Conservation (phyloP, 192 early-diverging fungal species). For the Tieghemiomyces parasiticus region DNA sequence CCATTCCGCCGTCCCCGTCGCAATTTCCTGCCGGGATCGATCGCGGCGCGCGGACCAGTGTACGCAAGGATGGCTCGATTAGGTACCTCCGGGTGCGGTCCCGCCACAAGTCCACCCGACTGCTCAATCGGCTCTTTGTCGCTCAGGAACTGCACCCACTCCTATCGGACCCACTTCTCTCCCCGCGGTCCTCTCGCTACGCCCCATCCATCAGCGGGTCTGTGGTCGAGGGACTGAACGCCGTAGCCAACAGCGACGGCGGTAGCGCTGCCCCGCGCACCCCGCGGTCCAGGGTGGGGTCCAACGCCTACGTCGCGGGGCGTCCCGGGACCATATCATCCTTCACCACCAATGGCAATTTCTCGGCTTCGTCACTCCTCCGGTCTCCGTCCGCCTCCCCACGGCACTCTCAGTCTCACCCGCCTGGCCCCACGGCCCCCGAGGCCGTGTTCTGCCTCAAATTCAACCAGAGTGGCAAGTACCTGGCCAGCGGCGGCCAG, state of each 20-base stretch:
- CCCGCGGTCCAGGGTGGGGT: constrained; percentile 14
- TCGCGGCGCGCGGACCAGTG: not conserved
- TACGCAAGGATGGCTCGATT: constrained; percentile 6
- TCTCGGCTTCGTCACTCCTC: not conserved
- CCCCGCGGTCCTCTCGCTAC: constrained; percentile 1
- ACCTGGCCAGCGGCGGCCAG: constrained; percentile 69
- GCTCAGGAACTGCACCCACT: constrained; percentile 26
- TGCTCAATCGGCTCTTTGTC: constrained; percentile 28
- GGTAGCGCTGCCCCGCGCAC: not conserved
- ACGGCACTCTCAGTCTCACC: not conserved
- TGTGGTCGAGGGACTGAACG: not conserved
- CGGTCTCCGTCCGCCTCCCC: not conserved
- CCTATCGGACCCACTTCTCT: constrained; percentile 14
- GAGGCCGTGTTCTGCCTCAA: constrained; percentile 56
- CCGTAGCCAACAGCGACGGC: not conserved
- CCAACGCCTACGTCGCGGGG: not conserved
- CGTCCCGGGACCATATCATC: not conserved
- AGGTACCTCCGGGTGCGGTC: constrained; percentile 6
- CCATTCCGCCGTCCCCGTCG: not conserved
- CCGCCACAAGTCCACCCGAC: constrained; percentile 3
- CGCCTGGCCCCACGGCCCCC: not conserved
- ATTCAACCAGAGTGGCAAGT: constrained; percentile 65
- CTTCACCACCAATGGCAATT: not conserved
- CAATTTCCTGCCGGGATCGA: not conserved
- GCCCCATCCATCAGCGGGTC: not conserved